These are phyloP conservation scores for Solanum paucissectum DNA, from an alignment of 257 asterid species.

Conservation along the genomic window DNA sequence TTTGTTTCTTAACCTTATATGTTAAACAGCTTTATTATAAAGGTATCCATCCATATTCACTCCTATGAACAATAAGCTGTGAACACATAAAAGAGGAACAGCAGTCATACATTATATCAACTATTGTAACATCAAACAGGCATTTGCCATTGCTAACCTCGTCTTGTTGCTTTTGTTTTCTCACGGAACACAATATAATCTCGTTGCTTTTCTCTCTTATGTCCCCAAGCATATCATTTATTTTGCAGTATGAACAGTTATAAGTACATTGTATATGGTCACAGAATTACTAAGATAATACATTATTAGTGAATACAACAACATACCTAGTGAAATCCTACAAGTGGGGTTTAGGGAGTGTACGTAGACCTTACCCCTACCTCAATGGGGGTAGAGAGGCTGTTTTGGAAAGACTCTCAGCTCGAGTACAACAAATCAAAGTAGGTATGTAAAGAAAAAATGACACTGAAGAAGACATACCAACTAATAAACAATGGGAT, in stretches of 20 bases:
- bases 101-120: not conserved
- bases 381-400: not conserved
- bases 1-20: not conserved
- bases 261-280: not conserved
- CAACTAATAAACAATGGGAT: conserved; percentile 8
- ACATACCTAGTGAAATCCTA: not conserved
- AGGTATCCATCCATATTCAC: not conserved
- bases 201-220: not conserved
- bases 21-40: not conserved
- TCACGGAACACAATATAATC: not conserved
- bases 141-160: not conserved
- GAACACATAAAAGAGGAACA: not conserved
- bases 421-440: not conserved
- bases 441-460: not conserved
- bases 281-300: not conserved
- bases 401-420: not conserved
- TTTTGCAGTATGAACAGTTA: not conserved
- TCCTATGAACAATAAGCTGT: not conserved
- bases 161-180: not conserved
- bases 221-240: not conserved
- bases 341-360: too few species aligned
- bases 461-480: not conserved
- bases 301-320: not conserved
- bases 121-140: not conserved
- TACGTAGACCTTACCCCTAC: not conserved